A percentile compares a stretch with the other conserved stretches of the same genome.
Conservation (phyloP, 2,329 filamentous ascomycete genomes). For the Pestalotiopsis sp. region DNA sequence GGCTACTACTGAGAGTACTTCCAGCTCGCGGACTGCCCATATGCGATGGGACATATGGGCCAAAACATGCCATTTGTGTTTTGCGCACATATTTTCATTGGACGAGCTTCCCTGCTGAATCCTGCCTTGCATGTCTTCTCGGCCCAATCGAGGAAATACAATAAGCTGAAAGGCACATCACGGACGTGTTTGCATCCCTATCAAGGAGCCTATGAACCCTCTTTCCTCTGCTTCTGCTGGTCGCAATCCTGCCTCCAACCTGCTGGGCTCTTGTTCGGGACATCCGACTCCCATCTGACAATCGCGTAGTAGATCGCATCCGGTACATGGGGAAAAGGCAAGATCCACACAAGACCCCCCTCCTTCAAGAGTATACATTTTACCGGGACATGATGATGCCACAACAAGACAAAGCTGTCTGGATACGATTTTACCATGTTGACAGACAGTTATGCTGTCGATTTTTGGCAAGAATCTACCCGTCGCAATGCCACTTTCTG, state of each 20-base stretch:
- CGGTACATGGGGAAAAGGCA: background rate
- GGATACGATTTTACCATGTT: background rate
- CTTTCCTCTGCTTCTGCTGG: background rate
- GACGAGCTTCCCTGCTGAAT: background rate
- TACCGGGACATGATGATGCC: background rate
- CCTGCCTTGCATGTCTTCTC: background rate
- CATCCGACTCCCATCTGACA: background rate
- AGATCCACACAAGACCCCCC: background rate
- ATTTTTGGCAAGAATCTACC: too few relatives aligned
- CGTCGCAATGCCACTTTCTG: background rate
- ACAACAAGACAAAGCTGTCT: background rate
- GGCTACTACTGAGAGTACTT: background rate
- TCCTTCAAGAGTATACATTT: background rate
- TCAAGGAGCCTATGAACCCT: background rate
- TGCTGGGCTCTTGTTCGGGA: background rate
- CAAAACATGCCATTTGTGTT: background rate
- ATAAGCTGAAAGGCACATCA: background rate
- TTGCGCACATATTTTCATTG: constrained; percentile 4
- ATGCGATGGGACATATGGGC: background rate
- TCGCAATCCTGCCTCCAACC: background rate
- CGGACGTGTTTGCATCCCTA: background rate
- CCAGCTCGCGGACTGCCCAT: background rate
- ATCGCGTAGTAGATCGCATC: background rate
- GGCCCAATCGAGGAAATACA: background rate
- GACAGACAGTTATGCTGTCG: background rate